Evolutionary conservation across 805 yeast genomes (phyloP).

Genomic region (Helenozyma baotianmanensis): DNA sequence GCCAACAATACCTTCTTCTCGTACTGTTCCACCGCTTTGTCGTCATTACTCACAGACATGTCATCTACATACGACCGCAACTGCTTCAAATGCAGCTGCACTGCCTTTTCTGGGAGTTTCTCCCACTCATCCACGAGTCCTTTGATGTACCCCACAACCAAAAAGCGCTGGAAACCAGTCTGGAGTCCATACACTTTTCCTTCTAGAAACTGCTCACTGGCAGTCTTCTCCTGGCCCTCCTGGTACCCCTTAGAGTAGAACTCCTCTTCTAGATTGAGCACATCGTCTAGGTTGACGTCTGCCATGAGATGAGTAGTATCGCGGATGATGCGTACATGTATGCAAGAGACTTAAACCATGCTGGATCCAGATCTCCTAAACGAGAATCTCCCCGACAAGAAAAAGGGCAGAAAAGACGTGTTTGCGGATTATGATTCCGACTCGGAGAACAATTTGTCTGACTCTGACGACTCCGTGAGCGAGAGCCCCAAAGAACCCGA

Average conservation of each 20-base stretch:
- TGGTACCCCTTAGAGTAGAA: slow-evolving; percentile 62
- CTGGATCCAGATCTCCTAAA: neutral
- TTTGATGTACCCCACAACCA: slow-evolving; percentile 64
- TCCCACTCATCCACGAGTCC: slow-evolving; percentile 44
- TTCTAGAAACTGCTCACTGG: slow-evolving; percentile 56
- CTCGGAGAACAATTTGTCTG: slow-evolving; percentile 10
- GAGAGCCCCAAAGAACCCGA: slow-evolving; percentile 6
- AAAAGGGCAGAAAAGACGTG: neutral
- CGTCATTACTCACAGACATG: slow-evolving; percentile 39
- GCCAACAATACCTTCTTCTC: slow-evolving; percentile 52
- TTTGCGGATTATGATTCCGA: slow-evolving; percentile 14
- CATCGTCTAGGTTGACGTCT: slow-evolving; percentile 40
- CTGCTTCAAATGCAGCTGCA: slow-evolving; percentile 23
- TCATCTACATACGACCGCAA: slow-evolving; percentile 21
- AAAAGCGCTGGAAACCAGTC: slow-evolving; percentile 66
- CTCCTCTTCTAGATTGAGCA: slow-evolving; percentile 57
- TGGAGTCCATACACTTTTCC: slow-evolving; percentile 85
- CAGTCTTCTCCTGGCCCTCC: slow-evolving; percentile 66
- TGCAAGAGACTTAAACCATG: neutral
- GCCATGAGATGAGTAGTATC: too few species aligned
- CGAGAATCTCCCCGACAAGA: slow-evolving; percentile 1
- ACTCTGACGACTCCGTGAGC: slow-evolving; percentile 7
- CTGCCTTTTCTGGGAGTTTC: slow-evolving; percentile 10
- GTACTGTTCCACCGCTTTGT: slow-evolving; percentile 49
- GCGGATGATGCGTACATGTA: too few species aligned